Percentiles rank a stretch among this genome's conserved stretches.
Conservation (phyloP, 1,284 basidiomycete species). For the Leccinum pachyderme region DNA sequence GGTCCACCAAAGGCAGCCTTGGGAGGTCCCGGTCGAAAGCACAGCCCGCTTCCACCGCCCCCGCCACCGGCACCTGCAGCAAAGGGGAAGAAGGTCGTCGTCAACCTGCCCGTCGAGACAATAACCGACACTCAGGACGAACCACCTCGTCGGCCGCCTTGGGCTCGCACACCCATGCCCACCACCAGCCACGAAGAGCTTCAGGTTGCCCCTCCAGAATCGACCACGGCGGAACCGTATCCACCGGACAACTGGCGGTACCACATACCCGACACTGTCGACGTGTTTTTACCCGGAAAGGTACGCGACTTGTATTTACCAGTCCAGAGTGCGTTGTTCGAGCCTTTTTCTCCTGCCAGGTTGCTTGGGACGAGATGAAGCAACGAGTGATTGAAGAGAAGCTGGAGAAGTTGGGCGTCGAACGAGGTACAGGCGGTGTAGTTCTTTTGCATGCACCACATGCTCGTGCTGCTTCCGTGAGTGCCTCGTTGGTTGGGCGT, state of each 20-base stretch:
- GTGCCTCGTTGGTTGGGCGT: slow-evolving; percentile 31
- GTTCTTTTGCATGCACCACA: slow-evolving; percentile 68
- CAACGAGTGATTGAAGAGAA: slow-evolving; percentile 74
- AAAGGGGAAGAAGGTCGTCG: slow-evolving; percentile 64
- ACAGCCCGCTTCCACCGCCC: slow-evolving; percentile 54
- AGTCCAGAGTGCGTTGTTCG: slow-evolving; percentile 9
- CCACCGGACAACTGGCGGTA: slow-evolving; percentile 60
- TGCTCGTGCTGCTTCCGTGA: slow-evolving; percentile 74
- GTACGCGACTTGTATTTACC: slow-evolving; percentile 36
- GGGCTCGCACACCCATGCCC: slow-evolving; percentile 61
- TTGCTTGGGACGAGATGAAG: slow-evolving; percentile 69
- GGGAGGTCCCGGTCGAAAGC: slow-evolving; percentile 72
- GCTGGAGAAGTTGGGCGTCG: slow-evolving; percentile 73
- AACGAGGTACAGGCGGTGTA: slow-evolving; percentile 57
- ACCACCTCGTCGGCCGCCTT: slow-evolving; percentile 46
- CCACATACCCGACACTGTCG: slow-evolving; percentile 60
- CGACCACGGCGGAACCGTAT: slow-evolving; percentile 51
- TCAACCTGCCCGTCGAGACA: slow-evolving; percentile 73
- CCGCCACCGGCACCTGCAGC: slow-evolving; percentile 28
- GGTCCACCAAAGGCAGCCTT: slow-evolving; percentile 80
- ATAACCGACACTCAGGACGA: slow-evolving; percentile 42
- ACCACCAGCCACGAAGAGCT: slow-evolving; percentile 41
- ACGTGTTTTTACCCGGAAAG: slow-evolving; percentile 81
- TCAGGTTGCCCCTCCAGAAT: slow-evolving; percentile 44
- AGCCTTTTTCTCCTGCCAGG: slow-evolving; percentile 37